These are phyloP conservation scores for Annulohypoxylon nitens DNA, from an alignment of 495 filamentous ascomycete genomes.

Conservation along the genomic window DNA sequence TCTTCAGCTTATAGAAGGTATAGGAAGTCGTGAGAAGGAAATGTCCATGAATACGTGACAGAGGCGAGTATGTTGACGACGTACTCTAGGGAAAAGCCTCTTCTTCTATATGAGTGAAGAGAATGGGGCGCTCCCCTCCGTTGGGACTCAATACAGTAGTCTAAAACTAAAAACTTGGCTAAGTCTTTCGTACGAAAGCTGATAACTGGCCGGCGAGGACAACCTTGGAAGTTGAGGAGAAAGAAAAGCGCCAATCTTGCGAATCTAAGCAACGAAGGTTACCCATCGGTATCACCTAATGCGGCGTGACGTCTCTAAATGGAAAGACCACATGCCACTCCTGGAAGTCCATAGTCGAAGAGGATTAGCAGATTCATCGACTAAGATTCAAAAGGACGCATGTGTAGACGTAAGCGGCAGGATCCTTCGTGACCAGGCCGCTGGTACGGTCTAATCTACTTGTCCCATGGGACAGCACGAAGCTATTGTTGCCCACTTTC, in stretches of 20 bases:
- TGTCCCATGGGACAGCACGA: slow-evolving; percentile 5
- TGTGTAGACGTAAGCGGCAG: background rate
- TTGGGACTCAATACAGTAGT: slow-evolving; percentile 1
- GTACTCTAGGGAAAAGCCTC: background rate
- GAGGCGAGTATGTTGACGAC: background rate
- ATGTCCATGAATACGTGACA: background rate
- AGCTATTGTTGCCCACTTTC: background rate
- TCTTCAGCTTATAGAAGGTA: slow-evolving; percentile 3
- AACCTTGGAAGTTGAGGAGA: slow-evolving; percentile 4
- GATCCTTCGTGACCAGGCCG: slow-evolving; percentile 10
- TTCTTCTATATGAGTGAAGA: slow-evolving; percentile 4
- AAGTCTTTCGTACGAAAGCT: background rate
- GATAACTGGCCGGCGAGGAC: background rate
- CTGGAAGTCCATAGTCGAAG: background rate
- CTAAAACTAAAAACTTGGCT: slow-evolving; percentile 1
- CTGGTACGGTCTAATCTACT: slow-evolving; percentile 1
- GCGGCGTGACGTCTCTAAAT: slow-evolving; percentile 31
- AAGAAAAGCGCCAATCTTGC: slow-evolving; percentile 18
- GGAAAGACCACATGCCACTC: slow-evolving; percentile 19
- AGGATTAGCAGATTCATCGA: slow-evolving; percentile 18
- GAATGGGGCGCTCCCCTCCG: slow-evolving; percentile 2
- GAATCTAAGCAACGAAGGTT: background rate
- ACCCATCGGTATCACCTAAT: slow-evolving; percentile 24
- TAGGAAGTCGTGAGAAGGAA: background rate
- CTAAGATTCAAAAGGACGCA: background rate